phyloP scores from a whole-genome alignment of 2,329 filamentous ascomycete genomes.

The Neonectria neomacrospora region DNA sequence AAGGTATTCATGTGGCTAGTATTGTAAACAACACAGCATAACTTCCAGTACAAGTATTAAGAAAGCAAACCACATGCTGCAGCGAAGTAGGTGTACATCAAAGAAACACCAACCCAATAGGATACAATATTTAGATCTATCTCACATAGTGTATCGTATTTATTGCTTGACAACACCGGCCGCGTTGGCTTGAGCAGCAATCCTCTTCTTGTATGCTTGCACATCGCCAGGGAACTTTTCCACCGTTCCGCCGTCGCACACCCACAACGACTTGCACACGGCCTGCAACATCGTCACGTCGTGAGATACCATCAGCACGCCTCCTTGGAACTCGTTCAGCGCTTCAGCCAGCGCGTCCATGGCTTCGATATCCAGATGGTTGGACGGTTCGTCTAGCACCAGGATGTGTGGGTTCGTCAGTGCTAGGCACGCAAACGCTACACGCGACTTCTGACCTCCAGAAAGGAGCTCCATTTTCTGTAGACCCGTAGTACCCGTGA shows the following conservation, averaged over 20 bases:
- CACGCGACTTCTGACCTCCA: constrained; percentile 97
- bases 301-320: constrained; percentile 98
- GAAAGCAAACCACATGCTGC: not conserved
- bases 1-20: not conserved
- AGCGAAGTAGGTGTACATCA: not conserved
- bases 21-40: not conserved
- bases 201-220: constrained; percentile 97
- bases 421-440: constrained; percentile 96
- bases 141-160: not conserved
- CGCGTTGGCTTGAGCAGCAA: constrained; percentile 86
- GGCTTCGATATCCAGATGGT: constrained; percentile 98
- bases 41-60: not conserved
- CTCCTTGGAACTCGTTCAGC: constrained; percentile 87
- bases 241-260: constrained; percentile 92
- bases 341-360: constrained; percentile 95
- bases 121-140: not conserved
- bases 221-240: constrained; percentile 97
- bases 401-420: constrained; percentile 96
- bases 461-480: constrained; percentile 96
- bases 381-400: constrained; percentile 97
- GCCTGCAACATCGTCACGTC: constrained; percentile 99
- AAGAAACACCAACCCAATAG: not conserved
- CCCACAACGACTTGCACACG: constrained; percentile 94
- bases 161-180: constrained; percentile 80
- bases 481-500: constrained; percentile 93